Base-by-base conservation (phyloP, 2,329 filamentous ascomycete species). In the Ophiostoma pallidulum region DNA sequence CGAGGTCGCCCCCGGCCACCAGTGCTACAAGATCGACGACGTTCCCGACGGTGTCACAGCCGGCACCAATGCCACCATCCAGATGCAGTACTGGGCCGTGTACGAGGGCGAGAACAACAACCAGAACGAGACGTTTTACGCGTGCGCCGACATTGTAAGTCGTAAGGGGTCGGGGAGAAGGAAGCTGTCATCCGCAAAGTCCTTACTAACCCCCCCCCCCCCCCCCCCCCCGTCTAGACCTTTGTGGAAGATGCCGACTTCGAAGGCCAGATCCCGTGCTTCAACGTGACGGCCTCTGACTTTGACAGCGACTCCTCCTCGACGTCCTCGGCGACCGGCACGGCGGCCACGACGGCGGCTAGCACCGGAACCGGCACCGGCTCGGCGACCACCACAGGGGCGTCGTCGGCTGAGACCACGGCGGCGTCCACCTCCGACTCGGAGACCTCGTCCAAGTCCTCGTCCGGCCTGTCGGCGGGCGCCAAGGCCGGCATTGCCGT, bases 401-500 rank as follows among this genome's bases (percentile, higher is more conserved):
- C 40, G n/a, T 8, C 24, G 12, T 18, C 16, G 35, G 3, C 33
- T 7, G 7, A 8, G 4, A 16, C 5, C 1, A 38, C 40, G 3
- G 19, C 47, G 1, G 2, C 28, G 2, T 32, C 51, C 13, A 24
- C 14, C n/a, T 20, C 49, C n/a, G n/a, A n/a, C n/a, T n/a, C n/a
- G n/a, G n/a, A n/a, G 10, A 14, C 29, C 1, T 33, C 39, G 1
- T 31, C 52, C 19, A 19, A 26, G 4, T 41, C 43, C n/a, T 19
- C 44, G 6, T 7, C 31, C 16, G 62, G 60, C 3, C 60, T 67
- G 2, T 59, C 57, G 9, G 56, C 36, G 4, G 64, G 64, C 12
- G 62, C 60, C 42, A 64, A 62, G 50, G 64, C 62, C 4, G 65
- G 65, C 6, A 64, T 67, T 35, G 62, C 63, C 10, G 62, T 65